phyloP scores from a whole-genome alignment of 495 filamentous ascomycete species.

The Talaromyces adpressus region DNA sequence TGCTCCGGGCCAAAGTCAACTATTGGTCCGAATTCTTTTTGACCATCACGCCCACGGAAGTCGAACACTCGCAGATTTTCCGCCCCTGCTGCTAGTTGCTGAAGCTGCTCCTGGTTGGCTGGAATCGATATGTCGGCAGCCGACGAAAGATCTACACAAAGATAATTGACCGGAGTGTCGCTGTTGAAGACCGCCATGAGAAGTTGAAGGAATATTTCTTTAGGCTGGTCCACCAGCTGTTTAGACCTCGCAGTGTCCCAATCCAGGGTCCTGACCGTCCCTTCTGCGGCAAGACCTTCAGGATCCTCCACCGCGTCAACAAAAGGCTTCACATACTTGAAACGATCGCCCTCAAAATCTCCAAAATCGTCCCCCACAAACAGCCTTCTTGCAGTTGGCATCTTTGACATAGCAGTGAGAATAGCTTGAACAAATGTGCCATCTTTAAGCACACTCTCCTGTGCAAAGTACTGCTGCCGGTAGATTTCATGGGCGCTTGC shows the following conservation, averaged over 20 bases:
- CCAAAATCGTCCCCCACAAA: neutral
- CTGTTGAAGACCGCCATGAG: neutral
- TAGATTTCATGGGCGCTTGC: neutral
- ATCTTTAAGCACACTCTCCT: slow-evolving; percentile 1
- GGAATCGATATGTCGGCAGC: neutral
- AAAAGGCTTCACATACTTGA: neutral
- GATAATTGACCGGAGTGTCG: neutral
- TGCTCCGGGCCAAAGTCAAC: neutral
- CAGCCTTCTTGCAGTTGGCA: neutral
- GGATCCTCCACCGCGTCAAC: neutral
- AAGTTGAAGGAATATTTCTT: neutral
- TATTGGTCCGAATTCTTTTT: neutral
- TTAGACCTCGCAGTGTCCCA: neutral
- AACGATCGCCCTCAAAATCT: neutral
- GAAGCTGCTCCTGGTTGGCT: neutral
- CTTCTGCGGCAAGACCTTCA: neutral
- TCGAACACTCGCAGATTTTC: neutral
- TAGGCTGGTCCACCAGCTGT: neutral
- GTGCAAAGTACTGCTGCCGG: neutral
- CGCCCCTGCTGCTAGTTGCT: neutral
- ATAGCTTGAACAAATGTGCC: neutral
- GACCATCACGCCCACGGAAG: neutral
- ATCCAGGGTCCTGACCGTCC: neutral
- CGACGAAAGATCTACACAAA: neutral
- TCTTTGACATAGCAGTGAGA: neutral